Base-by-base conservation (phyloP, 257 asterid genomes). In the Lavandula angustifolia region DNA sequence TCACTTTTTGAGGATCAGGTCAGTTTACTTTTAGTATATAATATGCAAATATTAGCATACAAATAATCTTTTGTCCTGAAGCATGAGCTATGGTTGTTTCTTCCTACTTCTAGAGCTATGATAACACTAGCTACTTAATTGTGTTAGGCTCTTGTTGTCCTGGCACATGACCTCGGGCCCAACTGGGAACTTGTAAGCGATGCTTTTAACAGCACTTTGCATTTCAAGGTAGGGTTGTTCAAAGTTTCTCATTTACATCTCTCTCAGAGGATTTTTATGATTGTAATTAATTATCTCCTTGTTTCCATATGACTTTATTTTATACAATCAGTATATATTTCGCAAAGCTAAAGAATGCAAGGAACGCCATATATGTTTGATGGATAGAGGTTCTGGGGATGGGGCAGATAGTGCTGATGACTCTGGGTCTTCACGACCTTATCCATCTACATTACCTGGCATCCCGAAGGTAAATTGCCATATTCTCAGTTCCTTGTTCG, bases 181-280 rank as follows among this genome's bases (percentile, higher is more conserved):
- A 90, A 94, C 67, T 94, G 99, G 99, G 97, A 90, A 87, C 96
- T 94, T 44, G 89, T 94, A 33, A 83, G 95, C 78, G 99, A 94
- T 77, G 97, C 95, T 69, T 76, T 94, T 67, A 94, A 90, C 84
- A 83, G 89, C 67, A 77, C 96, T 38, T 70, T 87, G 85, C 95
- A 76, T 53, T 92, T 94, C 81, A 91, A 94, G 98, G 99, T 94
- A 75, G 58, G 81, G 29, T 50, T 42, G 60, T 46, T 54, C 43
- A n/a, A 50, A 43, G 53, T n/a, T 37, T 64, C 46, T 49, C 37
- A 2, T 51, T 35, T 33, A 29, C 54, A 56, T 59, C 59, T 48
- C 57, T 60, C 60, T 72, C 54, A 40, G 6, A 66, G 38, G 41
- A 67, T n/a, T 16, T 52, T 55, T 27, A 35, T 44, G 47, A 34